Base-by-base conservation (phyloP, 2,329 filamentous ascomycete genomes). In the Apiospora koreana region DNA sequence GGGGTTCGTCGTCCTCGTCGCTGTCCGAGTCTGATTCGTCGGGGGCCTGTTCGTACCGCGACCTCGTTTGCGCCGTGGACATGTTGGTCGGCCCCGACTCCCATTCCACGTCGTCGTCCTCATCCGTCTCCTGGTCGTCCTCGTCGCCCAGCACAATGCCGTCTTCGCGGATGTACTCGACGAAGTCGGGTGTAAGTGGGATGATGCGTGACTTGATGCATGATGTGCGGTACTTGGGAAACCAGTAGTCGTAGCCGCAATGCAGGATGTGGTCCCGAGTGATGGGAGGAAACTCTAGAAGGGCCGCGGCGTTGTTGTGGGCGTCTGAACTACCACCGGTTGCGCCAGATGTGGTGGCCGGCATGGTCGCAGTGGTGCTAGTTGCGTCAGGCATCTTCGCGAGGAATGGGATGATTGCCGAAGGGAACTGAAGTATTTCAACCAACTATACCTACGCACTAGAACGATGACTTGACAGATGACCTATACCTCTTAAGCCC, bases 231-330 rank as follows among this genome's bases (percentile, higher is more conserved):
- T 97, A 97, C 87, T 88, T 91, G 65, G 93, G 90, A 77, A 97
- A 94, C 96, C 96, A 99, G 71, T 87, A 89, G 79, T 97, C 93
- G 81, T 97, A 98, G 54, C 96, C 97, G 83, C 95, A 99, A 81
- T 98, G 93, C 69, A 97, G 85, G 72, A 99, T 97, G 78, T 99
- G 95, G 65, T 92, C 89, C 78, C 91, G 93, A 42, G 91, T 94
- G 70, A 97, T 88, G 0, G 94, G 94, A 25, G 94, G 93, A 78
- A 99, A 98, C 25, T 74, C 76, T 66, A 69, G 71, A 67, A 71
- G 68, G 65, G 74, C 71, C 46, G 75, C 70, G 69, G 72, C 74
- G 71, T 43, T 43, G 41, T 16, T 16, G 41, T 35, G 3, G 35
- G 35, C 35, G 35, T 69, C 70, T 76, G 21, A 78, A 75, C 74